A percentile compares a stretch with the other conserved stretches of the same genome.
Evolutionary conservation across 805 yeast species (phyloP).

Genomic region (Candida xiaguanensis): DNA sequence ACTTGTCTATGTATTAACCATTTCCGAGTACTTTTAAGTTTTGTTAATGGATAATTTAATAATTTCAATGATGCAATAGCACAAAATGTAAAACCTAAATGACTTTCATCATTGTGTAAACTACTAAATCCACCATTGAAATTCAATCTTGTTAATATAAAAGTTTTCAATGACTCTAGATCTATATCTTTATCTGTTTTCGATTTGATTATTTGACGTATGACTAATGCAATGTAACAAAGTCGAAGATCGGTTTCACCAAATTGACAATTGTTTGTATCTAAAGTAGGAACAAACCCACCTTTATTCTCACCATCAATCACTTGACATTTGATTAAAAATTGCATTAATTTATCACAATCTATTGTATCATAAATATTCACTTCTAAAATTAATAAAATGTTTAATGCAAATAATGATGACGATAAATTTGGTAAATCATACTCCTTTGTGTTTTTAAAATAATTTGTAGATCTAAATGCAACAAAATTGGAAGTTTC

Average conservation of each 20-base stretch:
- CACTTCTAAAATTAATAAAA: conserved; percentile 49
- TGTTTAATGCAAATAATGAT: conserved; percentile 70
- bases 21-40: conserved; percentile 35
- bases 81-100: conserved; percentile 85
- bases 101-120: conserved; percentile 55
- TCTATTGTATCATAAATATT: conserved; percentile 29
- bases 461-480: conserved; percentile 57
- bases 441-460: conserved; percentile 33
- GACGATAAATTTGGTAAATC: conserved; percentile 69
- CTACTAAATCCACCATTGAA: conserved; percentile 75
- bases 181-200: conserved; percentile 34
- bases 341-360: conserved; percentile 50
- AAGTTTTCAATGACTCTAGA: conserved; percentile 31
- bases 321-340: conserved; percentile 58
- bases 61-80: conserved; percentile 62
- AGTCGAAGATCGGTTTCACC: conserved; percentile 75
- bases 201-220: conserved; percentile 48
- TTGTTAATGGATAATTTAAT: conserved; percentile 21
- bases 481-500: conserved; percentile 32
- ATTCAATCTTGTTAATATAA: conserved; percentile 24
- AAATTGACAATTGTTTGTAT: conserved; percentile 22
- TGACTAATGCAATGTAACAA: conserved; percentile 68
- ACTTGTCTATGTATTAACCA: conserved; percentile 71
- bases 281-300: conserved; percentile 31
- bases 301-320: conserved; percentile 26